Percentiles rank a stretch among this genome's conserved stretches.
These are phyloP conservation scores for Pichia eremophila DNA, from an alignment of 805 yeast species.

Conservation along the genomic window DNA sequence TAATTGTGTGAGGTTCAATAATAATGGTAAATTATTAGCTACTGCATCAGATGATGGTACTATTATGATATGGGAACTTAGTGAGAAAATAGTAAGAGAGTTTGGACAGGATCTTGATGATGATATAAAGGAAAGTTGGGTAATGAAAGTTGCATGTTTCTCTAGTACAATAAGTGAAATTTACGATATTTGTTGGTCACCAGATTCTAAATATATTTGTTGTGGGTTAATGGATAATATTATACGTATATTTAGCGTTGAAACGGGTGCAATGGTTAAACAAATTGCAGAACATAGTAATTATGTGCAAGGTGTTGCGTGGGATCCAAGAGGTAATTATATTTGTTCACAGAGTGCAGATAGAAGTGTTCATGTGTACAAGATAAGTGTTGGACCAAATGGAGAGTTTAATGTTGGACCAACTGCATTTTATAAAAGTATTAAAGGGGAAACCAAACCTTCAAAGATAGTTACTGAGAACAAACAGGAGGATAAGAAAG, in stretches of 20 bases:
- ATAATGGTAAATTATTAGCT: slow-evolving; percentile 62
- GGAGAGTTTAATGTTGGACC: slow-evolving; percentile 29
- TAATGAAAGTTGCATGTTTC: slow-evolving; percentile 46
- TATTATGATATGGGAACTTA: slow-evolving; percentile 66
- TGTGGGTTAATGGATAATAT: slow-evolving; percentile 89
- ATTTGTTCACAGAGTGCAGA: slow-evolving; percentile 89
- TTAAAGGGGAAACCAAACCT: slow-evolving; percentile 36
- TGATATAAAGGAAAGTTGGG: slow-evolving; percentile 68
- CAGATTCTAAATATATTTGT: slow-evolving; percentile 65
- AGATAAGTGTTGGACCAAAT: slow-evolving; percentile 21
- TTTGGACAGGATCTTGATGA: slow-evolving; percentile 49
- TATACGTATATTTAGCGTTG: slow-evolving; percentile 55
- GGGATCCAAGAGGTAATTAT: slow-evolving; percentile 83
- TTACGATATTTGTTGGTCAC: slow-evolving; percentile 91
- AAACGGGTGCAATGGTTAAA: slow-evolving; percentile 45
- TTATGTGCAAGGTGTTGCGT: slow-evolving; percentile 90
- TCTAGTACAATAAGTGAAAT: slow-evolving; percentile 58
- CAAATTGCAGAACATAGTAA: slow-evolving; percentile 71
- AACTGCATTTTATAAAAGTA: slow-evolving; percentile 37
- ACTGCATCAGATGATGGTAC: slow-evolving; percentile 95
- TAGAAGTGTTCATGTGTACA: slow-evolving; percentile 66
- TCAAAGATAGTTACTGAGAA: not conserved
- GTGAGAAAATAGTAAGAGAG: slow-evolving; percentile 45
- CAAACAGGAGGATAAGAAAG: not conserved
- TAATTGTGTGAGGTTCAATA: slow-evolving; percentile 76